Base-by-base conservation (phyloP, 768 basidiomycete species). In the Boletellus sp. region DNA sequence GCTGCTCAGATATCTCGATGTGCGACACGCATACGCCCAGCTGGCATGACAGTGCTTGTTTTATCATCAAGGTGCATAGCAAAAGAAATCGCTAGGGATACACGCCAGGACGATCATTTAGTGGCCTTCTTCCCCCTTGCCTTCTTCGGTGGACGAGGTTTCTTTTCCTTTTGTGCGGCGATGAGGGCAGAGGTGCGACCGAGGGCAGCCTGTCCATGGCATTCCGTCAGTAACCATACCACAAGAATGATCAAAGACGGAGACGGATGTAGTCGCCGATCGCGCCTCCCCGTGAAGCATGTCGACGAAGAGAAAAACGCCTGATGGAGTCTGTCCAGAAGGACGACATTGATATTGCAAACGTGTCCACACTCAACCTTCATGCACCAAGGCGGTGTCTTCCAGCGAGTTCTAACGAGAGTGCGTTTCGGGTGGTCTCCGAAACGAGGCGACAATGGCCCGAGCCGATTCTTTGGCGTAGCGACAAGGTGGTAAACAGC, bases 321-420 rank as follows among this genome's bases (percentile, higher is more conserved):
- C 6, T 53, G n/a, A 54, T 53, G 55, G 59, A 36, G 61, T 67
- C 55, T 35, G 46, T 58, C 60, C 51, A 50, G 13, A 49, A 54
- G 52, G 64, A 58, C 61, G 9, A 23, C 2, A 36, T 75, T 59
- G 70, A 65, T 92, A 70, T 92, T 83, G 89, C 89, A 92, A 79
- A 87, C 87, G 72, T 88, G 84, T 92, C 89, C 87, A 92, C 89
- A 80, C 89, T 87, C 87, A 78, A 73, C 87, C 77, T 85, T 90
- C 87, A 84, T 84, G 68, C 71, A 72, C 76, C 75, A 70, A 69
- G 63, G 62, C 40, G 72, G 78, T 69, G 69, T 59, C 68, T 63
- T 88, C 85, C 85, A 80, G 87, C 77, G 85, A 89, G 89, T 89
- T 92, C 89, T 92, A 92, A 84, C 84, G 84, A 80, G 83, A 84